Conservation (phyloP, 148 eudicot genomes). For the Tetragonia tetragonoides region DNA sequence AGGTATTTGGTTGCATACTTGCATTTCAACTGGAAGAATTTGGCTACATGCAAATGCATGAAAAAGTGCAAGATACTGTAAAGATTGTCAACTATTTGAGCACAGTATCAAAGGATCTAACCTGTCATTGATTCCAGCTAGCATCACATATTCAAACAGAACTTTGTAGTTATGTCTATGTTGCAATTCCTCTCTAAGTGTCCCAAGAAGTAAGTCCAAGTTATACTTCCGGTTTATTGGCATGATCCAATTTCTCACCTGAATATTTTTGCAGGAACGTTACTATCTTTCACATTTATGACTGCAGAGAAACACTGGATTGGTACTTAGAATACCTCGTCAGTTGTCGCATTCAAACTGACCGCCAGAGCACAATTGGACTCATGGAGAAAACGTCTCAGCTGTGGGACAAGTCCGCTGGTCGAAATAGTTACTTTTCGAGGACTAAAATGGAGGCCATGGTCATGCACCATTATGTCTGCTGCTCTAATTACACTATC, state of each 20-base stretch:
- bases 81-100: not conserved
- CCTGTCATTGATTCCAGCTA: constrained; percentile 97
- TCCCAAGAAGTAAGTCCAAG: constrained; percentile 69
- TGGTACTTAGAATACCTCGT: constrained; percentile 55
- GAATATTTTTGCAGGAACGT: constrained; percentile 20
- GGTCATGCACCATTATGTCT: constrained; percentile 83
- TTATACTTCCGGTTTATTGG: constrained; percentile 95
- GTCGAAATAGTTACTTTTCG: constrained; percentile 88
- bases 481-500: constrained; percentile 87
- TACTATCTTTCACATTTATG: not conserved
- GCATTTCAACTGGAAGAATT: too few species aligned
- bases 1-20: too few species aligned
- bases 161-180: constrained; percentile 69
- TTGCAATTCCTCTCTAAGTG: constrained; percentile 69
- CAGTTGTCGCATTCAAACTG: constrained; percentile 88
- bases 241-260: constrained; percentile 98
- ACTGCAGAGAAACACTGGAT: not conserved
- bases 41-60: not conserved
- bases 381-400: constrained; percentile 72
- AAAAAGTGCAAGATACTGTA: not conserved
- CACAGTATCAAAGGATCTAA: constrained; percentile 28
- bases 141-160: constrained; percentile 94
- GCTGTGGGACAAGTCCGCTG: constrained; percentile 93
- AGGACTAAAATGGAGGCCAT: constrained; percentile 95
- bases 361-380: constrained; percentile 80